Base-by-base conservation (phyloP, 352 stramenopile species). In the Phytopythium litorale region DNA sequence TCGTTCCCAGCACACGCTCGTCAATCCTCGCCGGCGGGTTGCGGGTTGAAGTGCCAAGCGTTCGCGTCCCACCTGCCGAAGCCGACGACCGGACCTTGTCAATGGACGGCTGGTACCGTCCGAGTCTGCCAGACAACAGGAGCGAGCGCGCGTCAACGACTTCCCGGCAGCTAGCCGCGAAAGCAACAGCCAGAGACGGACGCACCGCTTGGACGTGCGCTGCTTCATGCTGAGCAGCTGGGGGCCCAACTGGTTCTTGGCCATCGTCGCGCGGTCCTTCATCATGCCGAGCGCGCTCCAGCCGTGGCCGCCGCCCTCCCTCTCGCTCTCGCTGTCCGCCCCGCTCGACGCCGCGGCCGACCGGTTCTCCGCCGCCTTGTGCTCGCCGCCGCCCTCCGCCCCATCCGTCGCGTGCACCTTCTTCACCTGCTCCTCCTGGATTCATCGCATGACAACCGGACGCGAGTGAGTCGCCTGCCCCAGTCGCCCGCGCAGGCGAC, bases 71-170 rank as follows among this genome's bases (percentile, higher is more conserved):
- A 87, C 79, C 79, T 68, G 81, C 77, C 28, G 73, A 81, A 6
- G 84, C 82, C n/a, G 82, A 91, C 50, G 77, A 88, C 57, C 79
- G 83, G 56, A 89, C 81, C 58, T 80, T 81, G 46, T 87, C 71
- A n/a, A 93, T 82, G 33, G 81, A 87, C 18, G 84, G 84, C 65
- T 91, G 84, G 42, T 89, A 91, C 56, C 81, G 81, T 52, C 84
- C 76, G 37, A 92, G 70, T 58, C 80, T 89, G 52, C 9, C 38
- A 6, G 8, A 19, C 56, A 25, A 40, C 35, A 40, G 35, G 19
- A 45, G 15, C 59, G 49, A 7, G 25, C 51, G 19, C 30, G 52
- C 9, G 42, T 58, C 4, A 48, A 45, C 32, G 42, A 8, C 11
- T 66, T 40, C 63, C 40, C 35, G 25, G 35, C 8, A 55, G 1